Evolutionary conservation across 768 basidiomycete genomes (phyloP), one percentile per base, ranked within the genome.

Genomic region (Tylopilus felleus): DNA sequence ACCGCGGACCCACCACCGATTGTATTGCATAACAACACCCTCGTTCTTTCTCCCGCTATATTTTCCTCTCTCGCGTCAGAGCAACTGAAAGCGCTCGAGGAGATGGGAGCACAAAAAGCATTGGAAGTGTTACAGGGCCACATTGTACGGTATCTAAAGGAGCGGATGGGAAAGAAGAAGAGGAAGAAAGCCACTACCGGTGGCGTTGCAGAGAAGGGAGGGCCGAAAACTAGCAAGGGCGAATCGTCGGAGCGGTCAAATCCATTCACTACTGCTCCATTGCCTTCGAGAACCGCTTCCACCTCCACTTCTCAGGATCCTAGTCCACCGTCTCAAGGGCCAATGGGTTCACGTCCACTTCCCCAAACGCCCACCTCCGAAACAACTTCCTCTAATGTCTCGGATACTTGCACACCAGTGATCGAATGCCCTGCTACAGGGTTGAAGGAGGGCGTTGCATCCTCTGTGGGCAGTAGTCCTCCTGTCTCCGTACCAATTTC

Each of bases 141-240:
- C 62, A 90, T 95, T 67, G 89, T 93, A 40, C 81, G 87, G 50
- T 89, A 85, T 56, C 72, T 93, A 65, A 95, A 94, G 71, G 89
- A 93, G 68, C 77, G 75, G 58, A 80, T 84, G 59, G 64, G 67
- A 13, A 68, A 65, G 55, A 70, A 70, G 51, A 70, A 68, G 69
- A 74, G 70, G 69, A 75, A 52, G 72, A 79, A 63, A 64, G 65
- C 38, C 49, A 75, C 4, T 60, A 68, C 42, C 36, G 76, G 23
- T 52, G 69, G 63, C 27, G 66, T 58, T 17, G 35, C 48, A 19
- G 77, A 79, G 47, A 77, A 77, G 62, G 74, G 71, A 51, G 66
- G 75, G 64, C 70, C 71, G 53, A 60, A 78, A 63, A 69, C 52
- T 58, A 70, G 27, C 65, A 77, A 65, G 76, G 73, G 17, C 62